A percentile compares a stretch with the other conserved stretches of the same genome.
These are phyloP conservation scores for Mitragyna speciosa DNA, from an alignment of 257 asterid species.

Conservation along the genomic window DNA sequence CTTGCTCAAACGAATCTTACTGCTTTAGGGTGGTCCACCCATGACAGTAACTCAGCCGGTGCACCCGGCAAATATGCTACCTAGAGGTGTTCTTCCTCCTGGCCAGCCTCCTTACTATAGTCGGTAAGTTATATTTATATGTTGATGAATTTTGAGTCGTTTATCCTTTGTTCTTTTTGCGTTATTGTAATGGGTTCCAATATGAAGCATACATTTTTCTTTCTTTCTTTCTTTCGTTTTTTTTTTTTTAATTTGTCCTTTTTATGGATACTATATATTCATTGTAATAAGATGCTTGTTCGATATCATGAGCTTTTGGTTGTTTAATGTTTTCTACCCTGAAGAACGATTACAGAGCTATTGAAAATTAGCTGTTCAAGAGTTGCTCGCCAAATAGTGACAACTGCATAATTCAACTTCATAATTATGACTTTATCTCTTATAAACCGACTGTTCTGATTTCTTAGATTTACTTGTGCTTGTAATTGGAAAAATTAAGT, in stretches of 20 bases:
- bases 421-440: too few relatives aligned
- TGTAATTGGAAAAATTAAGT: too few relatives aligned
- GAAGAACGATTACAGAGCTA: neutral
- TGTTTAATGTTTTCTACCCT: too few relatives aligned
- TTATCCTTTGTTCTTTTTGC: neutral
- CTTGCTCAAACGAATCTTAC: slow-evolving; percentile 27
- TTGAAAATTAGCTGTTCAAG: neutral
- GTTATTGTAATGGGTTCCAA: neutral
- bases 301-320: neutral
- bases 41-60: slow-evolving; percentile 36
- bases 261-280: neutral
- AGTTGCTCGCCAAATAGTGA: too few relatives aligned
- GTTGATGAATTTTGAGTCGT: neutral
- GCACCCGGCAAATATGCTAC: slow-evolving; percentile 35
- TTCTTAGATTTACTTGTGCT: too few relatives aligned
- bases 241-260: neutral
- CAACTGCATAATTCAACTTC: too few relatives aligned
- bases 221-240: too few relatives aligned
- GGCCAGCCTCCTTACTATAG: slow-evolving; percentile 37
- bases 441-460: too few relatives aligned
- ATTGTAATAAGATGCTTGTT: slow-evolving; percentile 1
- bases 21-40: slow-evolving; percentile 27
- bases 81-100: slow-evolving; percentile 40
- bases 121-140: neutral
- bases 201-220: neutral